These are phyloP conservation scores for Phytophthora pisi DNA, from an alignment of 352 stramenopile species.

Conservation along the genomic window DNA sequence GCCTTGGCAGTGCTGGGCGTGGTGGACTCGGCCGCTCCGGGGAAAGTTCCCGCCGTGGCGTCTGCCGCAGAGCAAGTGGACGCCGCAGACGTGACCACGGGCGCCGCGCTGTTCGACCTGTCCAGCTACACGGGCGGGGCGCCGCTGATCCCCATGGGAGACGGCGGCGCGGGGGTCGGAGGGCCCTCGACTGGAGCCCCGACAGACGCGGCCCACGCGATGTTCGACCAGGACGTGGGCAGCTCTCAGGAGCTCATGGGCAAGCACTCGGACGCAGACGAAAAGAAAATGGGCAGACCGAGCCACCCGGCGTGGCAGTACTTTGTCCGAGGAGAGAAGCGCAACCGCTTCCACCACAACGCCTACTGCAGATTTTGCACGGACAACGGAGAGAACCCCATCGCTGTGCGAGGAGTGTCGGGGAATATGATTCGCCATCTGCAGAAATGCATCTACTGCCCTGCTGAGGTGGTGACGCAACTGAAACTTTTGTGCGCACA, in stretches of 20 bases:
- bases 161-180: not conserved
- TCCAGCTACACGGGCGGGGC: slow-evolving; percentile 56
- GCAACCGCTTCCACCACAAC: slow-evolving; percentile 85
- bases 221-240: slow-evolving; percentile 27
- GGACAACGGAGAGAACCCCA: slow-evolving; percentile 54
- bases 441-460: slow-evolving; percentile 81
- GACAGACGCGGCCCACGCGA: slow-evolving; percentile 6
- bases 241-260: slow-evolving; percentile 19
- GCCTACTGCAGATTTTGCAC: slow-evolving; percentile 77
- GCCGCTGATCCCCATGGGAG: slow-evolving; percentile 37
- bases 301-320: slow-evolving; percentile 81
- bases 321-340: slow-evolving; percentile 78
- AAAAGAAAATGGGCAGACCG: slow-evolving; percentile 77
- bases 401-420: slow-evolving; percentile 67
- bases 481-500: slow-evolving; percentile 71
- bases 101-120: slow-evolving; percentile 46
- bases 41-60: not conserved
- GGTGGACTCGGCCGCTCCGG: not conserved
- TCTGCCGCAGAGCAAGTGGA: slow-evolving; percentile 19
- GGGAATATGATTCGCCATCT: slow-evolving; percentile 87
- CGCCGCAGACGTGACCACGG: slow-evolving; percentile 21
- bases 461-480: slow-evolving; percentile 67
- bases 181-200: not conserved
- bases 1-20: no score
- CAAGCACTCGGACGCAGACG: slow-evolving; percentile 39